Percentiles rank a stretch among this genome's conserved stretches.
Conservation (phyloP, 306 rosid species). For the Cicer judaicum region DNA sequence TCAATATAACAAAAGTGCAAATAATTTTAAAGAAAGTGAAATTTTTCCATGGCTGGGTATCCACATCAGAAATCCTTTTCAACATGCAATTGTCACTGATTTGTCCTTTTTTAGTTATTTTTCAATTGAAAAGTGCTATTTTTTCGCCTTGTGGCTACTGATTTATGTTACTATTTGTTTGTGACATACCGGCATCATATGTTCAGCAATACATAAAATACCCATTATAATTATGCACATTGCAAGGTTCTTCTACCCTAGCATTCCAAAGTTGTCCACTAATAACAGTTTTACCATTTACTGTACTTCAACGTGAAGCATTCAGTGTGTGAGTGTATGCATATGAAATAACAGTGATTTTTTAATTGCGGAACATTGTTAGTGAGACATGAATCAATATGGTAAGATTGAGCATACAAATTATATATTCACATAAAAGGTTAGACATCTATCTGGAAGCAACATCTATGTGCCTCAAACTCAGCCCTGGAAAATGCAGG, state of each 20-base stretch:
- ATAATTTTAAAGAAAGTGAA: slow-evolving; percentile 22
- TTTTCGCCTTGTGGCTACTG: slow-evolving; percentile 21
- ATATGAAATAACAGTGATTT: slow-evolving; percentile 8
- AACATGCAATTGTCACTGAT: slow-evolving; percentile 11
- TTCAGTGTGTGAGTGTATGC: background rate
- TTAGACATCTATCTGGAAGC: slow-evolving; percentile 62
- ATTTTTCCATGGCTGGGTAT: slow-evolving; percentile 1
- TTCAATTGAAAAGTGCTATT: background rate
- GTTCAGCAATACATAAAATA: slow-evolving; percentile 7
- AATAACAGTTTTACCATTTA: slow-evolving; percentile 22
- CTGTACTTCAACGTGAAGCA: slow-evolving; percentile 33
- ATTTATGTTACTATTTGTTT: slow-evolving; percentile 6
- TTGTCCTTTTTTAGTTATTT: background rate
- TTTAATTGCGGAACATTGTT: slow-evolving; percentile 38
- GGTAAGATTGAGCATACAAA: slow-evolving; percentile 50
- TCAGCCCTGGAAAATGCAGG: slow-evolving; percentile 78
- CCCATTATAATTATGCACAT: slow-evolving; percentile 8
- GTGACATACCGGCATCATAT: background rate
- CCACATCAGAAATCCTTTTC: slow-evolving; percentile 33
- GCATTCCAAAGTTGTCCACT: slow-evolving; percentile 31
- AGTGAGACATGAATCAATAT: slow-evolving; percentile 40
- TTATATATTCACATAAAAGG: slow-evolving; percentile 48
- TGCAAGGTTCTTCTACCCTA: slow-evolving; percentile 29
- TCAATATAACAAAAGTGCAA: background rate
- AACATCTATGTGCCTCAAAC: slow-evolving; percentile 66